Conservation (phyloP, 176 grass and related monocot genomes). For the Musa beccarii region DNA sequence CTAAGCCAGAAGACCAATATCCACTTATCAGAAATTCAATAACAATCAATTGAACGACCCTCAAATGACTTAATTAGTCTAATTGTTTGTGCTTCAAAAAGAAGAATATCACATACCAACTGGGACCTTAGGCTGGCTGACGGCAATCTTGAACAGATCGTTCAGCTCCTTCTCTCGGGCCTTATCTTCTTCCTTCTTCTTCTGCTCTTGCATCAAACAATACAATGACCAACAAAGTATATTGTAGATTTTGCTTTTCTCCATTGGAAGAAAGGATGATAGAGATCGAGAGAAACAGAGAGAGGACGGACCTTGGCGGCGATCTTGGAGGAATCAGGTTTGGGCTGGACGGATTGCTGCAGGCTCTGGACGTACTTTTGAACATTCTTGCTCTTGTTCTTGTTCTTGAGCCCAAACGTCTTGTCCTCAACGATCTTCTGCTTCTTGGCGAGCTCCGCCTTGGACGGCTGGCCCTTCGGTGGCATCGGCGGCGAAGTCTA, state of each 20-base stretch:
- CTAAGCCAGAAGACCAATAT: slow-evolving; percentile 29
- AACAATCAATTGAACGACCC: neutral
- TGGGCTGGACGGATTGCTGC: slow-evolving; percentile 66
- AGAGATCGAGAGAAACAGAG: neutral
- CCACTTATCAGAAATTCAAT: neutral
- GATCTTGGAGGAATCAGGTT: slow-evolving; percentile 57
- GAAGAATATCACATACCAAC: slow-evolving; percentile 39
- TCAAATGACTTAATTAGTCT: neutral
- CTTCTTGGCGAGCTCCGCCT: slow-evolving; percentile 86
- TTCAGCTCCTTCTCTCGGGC: slow-evolving; percentile 96
- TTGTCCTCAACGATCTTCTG: slow-evolving; percentile 99
- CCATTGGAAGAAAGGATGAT: neutral
- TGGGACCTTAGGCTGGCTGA: slow-evolving; percentile 97
- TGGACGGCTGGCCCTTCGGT: slow-evolving; percentile 58
- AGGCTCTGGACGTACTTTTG: slow-evolving; percentile 93
- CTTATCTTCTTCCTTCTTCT: slow-evolving; percentile 97
- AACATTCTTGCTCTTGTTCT: slow-evolving; percentile 99
- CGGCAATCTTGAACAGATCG: slow-evolving; percentile 96
- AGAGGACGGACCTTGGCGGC: slow-evolving; percentile 44
- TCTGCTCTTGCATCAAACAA: slow-evolving; percentile 34
- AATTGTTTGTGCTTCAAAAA: neutral
- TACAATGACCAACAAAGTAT: neutral
- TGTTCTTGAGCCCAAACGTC: slow-evolving; percentile 99
- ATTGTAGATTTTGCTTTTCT: neutral
- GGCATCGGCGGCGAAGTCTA: slow-evolving; percentile 42